Base-by-base conservation (phyloP, 1,284 basidiomycete genomes). In the Mycosarcoma maydis region DNA sequence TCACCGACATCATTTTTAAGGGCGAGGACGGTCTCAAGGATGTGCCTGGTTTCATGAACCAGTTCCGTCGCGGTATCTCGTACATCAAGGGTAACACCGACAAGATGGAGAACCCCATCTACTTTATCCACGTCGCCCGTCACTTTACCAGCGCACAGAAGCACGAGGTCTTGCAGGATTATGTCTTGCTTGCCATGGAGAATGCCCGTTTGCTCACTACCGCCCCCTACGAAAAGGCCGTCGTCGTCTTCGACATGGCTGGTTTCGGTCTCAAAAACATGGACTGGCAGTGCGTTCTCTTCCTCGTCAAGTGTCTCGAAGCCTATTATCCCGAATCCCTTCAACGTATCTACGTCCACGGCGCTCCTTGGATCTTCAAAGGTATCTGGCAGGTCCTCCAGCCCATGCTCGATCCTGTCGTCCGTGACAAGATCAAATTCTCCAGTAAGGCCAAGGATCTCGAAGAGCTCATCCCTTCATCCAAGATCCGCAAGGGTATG, bases 191-290 rank as follows among this genome's bases (percentile, higher is more conserved):
- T 24, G 80, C 78, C 49, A 76, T 80, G 73, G 78, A 80, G 54
- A 77, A 77, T 36, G 64, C 73, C 10, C 78, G 77, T 50, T 59
- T 62, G 47, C 64, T 82, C 45, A 75, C 68, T 57, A 79, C 80
- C 22, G 68, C 80, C 5, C 78, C 80, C 14, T 75, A 73, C 58
- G 77, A 80, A 33, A 80, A 78, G 70, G 67, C 73, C 38, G 64
- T 80, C 24, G 73, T 80, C 60, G 46, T 81, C 46, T 80, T 81
- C 48, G 80, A 81, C 66, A 75, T 81, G 73, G 56, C 64, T 16
- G 78, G 78, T 17, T 81, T 81, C 52, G 80, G 80, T 51, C 74
- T 81, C 57, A 80, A 80, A 59, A 81, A 81, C 62, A 80, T 79
- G 76, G 80, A 81, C 73, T 81, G 80, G 80, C 72, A 77, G 49